These are phyloP conservation scores for Gloeophyllum trabeum DNA, from an alignment of 768 basidiomycete genomes.

Conservation along the genomic window DNA sequence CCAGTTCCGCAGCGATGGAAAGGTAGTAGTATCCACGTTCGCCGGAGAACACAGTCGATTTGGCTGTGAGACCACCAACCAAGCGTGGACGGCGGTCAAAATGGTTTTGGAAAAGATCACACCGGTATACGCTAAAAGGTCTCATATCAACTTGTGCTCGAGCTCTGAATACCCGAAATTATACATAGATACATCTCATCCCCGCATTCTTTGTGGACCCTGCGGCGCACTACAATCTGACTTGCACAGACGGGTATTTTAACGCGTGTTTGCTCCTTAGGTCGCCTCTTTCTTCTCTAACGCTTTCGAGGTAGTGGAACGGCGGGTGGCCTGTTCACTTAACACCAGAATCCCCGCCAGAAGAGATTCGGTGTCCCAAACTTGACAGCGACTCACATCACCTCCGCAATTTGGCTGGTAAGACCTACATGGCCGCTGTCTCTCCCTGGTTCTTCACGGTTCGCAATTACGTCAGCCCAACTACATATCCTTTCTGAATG, in stretches of 20 bases:
- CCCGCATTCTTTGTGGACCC: slow-evolving; percentile 20
- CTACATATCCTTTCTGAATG: not conserved
- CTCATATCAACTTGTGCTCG: no score
- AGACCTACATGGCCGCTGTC: slow-evolving; percentile 41
- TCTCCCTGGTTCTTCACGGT: slow-evolving; percentile 74
- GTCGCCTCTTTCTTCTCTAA: slow-evolving; percentile 6
- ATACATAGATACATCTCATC: slow-evolving; percentile 21
- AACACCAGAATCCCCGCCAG: slow-evolving; percentile 20
- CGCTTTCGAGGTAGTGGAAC: slow-evolving; percentile 16
- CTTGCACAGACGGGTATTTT: slow-evolving; percentile 30
- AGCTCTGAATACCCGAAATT: no score
- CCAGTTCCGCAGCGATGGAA: slow-evolving; percentile 18
- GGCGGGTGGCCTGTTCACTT: slow-evolving; percentile 27
- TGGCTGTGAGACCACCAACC: slow-evolving; percentile 12
- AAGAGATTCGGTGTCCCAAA: slow-evolving; percentile 10
- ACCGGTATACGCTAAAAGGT: slow-evolving; percentile 19
- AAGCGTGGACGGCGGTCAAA: slow-evolving; percentile 18
- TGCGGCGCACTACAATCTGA: slow-evolving; percentile 20
- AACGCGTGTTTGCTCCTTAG: slow-evolving; percentile 11
- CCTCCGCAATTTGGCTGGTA: slow-evolving; percentile 28
- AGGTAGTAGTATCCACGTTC: slow-evolving; percentile 24
- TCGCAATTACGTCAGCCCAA: not conserved
- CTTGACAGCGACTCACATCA: slow-evolving; percentile 42
- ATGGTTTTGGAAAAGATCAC: slow-evolving; percentile 14
- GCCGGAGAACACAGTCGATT: slow-evolving; percentile 24